phyloP scores from a whole-genome alignment of 257 asterid genomes.

The Penstemon davidsonii region DNA sequence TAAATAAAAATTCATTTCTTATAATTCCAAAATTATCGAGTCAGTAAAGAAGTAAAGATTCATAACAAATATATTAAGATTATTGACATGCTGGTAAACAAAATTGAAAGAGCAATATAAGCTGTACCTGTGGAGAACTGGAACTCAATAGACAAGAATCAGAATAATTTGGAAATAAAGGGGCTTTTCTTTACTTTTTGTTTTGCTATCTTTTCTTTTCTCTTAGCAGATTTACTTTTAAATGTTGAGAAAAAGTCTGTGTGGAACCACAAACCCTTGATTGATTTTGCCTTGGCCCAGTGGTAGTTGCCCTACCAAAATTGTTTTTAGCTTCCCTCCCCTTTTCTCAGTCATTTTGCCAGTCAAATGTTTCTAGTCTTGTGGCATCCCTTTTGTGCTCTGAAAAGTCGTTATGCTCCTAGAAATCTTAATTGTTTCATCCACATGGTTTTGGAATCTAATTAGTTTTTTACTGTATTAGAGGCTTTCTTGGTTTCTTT shows the following conservation, averaged over 20 bases:
- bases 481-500: background rate
- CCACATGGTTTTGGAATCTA: background rate
- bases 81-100: slow-evolving; percentile 9
- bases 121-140: background rate
- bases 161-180: background rate
- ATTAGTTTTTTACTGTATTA: background rate
- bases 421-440: background rate
- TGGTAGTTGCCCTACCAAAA: background rate
- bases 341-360: background rate
- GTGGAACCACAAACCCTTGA: slow-evolving; percentile 3
- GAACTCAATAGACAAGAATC: background rate
- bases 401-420: background rate
- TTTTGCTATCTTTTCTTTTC: background rate
- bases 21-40: slow-evolving; percentile 6
- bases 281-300: background rate
- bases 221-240: background rate
- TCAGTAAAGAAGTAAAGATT: background rate
- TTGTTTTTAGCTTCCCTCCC: background rate
- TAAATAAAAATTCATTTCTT: background rate
- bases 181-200: background rate
- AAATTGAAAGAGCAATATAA: slow-evolving; percentile 7
- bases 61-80: background rate
- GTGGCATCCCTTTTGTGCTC: background rate
- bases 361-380: background rate
- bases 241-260: background rate